Evolutionary conservation across 78 protist species (phyloP).

Genomic region (Dictyostelium capitatum): DNA sequence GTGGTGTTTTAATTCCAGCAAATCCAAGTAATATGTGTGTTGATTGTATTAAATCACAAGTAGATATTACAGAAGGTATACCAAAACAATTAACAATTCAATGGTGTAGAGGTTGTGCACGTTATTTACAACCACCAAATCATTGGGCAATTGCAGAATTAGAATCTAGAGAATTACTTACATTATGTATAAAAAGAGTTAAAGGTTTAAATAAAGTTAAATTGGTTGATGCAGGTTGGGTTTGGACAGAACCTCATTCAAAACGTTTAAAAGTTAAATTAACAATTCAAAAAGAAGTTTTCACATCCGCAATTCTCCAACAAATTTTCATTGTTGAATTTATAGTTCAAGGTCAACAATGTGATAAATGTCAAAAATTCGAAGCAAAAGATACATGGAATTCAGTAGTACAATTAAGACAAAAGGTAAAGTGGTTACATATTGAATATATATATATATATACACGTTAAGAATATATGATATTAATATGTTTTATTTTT

Average conservation of each 20-base stretch:
- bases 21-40: slow-evolving; percentile 99
- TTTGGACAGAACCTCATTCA: slow-evolving; percentile 99
- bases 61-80: slow-evolving; percentile 99
- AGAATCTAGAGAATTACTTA: slow-evolving; percentile 97
- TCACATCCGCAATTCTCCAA: slow-evolving; percentile 86
- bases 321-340: slow-evolving; percentile 94
- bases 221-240: slow-evolving; percentile 98
- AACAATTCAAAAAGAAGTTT: slow-evolving; percentile 97
- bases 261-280: slow-evolving; percentile 95
- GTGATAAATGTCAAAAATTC: slow-evolving; percentile 93
- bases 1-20: slow-evolving; percentile 86
- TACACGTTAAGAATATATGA: too few relatives aligned
- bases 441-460: background rate
- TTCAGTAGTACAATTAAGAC: slow-evolving; percentile 97
- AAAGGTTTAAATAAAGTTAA: slow-evolving; percentile 94
- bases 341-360: slow-evolving; percentile 91
- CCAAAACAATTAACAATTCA: slow-evolving; percentile 89
- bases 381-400: slow-evolving; percentile 97
- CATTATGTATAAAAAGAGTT: slow-evolving; percentile 91
- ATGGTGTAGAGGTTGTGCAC: slow-evolving; percentile 96
- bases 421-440: slow-evolving; percentile 82
- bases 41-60: slow-evolving; percentile 93
- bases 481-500: background rate
- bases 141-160: slow-evolving; percentile 93
- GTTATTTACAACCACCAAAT: slow-evolving; percentile 93